Conservation (phyloP, 768 basidiomycete species). For the Termitomyces sp. region DNA sequence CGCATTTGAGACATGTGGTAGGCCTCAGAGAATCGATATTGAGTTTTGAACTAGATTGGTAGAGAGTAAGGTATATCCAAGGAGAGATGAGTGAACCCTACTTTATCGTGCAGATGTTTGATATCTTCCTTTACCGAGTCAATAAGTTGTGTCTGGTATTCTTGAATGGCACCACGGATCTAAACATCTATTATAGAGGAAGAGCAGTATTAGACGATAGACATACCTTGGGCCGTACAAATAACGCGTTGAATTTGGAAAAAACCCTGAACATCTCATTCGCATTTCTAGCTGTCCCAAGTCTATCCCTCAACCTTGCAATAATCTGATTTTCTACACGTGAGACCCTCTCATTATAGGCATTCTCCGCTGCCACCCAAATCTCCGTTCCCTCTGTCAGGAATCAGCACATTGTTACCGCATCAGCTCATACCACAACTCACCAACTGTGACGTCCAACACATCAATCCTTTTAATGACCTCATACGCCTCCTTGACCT, state of each 20-base stretch:
- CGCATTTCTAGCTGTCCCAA: slow-evolving; percentile 94
- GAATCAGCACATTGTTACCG: neutral
- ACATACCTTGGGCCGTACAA: slow-evolving; percentile 88
- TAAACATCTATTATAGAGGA: slow-evolving; percentile 18
- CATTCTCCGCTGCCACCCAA: slow-evolving; percentile 95
- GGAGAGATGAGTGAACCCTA: slow-evolving; percentile 16
- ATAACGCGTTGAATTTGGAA: slow-evolving; percentile 95
- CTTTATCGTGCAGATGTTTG: slow-evolving; percentile 91
- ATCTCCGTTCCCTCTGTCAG: slow-evolving; percentile 88
- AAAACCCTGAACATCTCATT: slow-evolving; percentile 99
- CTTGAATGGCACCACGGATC: slow-evolving; percentile 98
- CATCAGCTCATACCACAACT: slow-evolving; percentile 19
- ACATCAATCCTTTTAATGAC: slow-evolving; percentile 96
- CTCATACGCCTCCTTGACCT: slow-evolving; percentile 94
- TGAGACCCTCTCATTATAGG: slow-evolving; percentile 96
- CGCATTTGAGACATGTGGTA: slow-evolving; percentile 99
- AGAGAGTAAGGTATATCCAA: neutral
- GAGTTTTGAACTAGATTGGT: slow-evolving; percentile 75
- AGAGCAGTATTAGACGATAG: neutral
- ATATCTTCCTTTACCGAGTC: slow-evolving; percentile 99
- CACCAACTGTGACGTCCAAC: slow-evolving; percentile 87
- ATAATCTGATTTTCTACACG: slow-evolving; percentile 99
- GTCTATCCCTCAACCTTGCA: slow-evolving; percentile 80
- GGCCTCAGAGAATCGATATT: slow-evolving; percentile 92
- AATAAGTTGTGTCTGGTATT: slow-evolving; percentile 97